Conservation (phyloP, 2,329 filamentous ascomycete genomes). For the Colletotrichum ledebouriae region DNA sequence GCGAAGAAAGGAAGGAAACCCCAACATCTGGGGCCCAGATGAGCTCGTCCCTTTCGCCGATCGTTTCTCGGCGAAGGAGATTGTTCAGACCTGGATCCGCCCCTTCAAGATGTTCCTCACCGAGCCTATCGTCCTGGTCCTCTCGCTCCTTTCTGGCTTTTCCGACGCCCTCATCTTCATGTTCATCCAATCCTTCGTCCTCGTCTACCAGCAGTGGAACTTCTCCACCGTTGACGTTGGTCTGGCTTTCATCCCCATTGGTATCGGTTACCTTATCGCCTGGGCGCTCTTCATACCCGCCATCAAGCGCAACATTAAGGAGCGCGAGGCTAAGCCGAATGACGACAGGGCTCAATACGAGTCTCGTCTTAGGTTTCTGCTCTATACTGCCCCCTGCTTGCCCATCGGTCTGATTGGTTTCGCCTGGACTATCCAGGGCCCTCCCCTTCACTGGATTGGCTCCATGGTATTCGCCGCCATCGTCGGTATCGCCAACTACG, state of each 20-base stretch:
- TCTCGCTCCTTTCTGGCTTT: slow-evolving; percentile 80
- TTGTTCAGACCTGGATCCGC: slow-evolving; percentile 69
- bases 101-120: slow-evolving; percentile 81
- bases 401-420: slow-evolving; percentile 79
- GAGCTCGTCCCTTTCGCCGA: slow-evolving; percentile 74
- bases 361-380: slow-evolving; percentile 73
- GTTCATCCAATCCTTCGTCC: slow-evolving; percentile 78
- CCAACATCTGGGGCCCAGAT: slow-evolving; percentile 78
- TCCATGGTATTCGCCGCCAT: slow-evolving; percentile 74
- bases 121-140: slow-evolving; percentile 79
- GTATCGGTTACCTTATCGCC: slow-evolving; percentile 74
- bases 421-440: slow-evolving; percentile 75
- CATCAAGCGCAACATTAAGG: slow-evolving; percentile 66
- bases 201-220: slow-evolving; percentile 77
- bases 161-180: slow-evolving; percentile 83
- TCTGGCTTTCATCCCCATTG: slow-evolving; percentile 74
- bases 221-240: slow-evolving; percentile 71
- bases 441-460: slow-evolving; percentile 75
- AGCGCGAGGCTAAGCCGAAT: slow-evolving; percentile 63
- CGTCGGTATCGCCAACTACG: slow-evolving; percentile 80
- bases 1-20: slow-evolving; percentile 71
- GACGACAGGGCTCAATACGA: slow-evolving; percentile 77
- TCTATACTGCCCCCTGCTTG: slow-evolving; percentile 71
- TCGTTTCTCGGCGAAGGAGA: slow-evolving; percentile 70
- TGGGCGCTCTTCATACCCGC: slow-evolving; percentile 71